Evolutionary conservation across 495 filamentous ascomycete species (phyloP).

Genomic region (Penicillium manginii): DNA sequence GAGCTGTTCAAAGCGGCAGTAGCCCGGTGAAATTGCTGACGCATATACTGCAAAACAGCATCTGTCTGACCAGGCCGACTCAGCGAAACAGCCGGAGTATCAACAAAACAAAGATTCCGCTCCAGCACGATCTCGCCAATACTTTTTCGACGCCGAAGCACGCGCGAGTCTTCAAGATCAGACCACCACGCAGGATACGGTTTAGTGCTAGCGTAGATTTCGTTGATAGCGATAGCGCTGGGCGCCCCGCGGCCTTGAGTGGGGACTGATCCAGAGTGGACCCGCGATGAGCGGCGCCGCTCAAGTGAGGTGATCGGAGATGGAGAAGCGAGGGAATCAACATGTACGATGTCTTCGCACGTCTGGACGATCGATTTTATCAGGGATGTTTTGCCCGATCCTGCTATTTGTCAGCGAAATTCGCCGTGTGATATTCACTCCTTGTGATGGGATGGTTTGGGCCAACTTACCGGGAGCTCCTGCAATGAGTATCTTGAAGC

Average conservation of each 20-base stretch:
- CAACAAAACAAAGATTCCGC: constrained; percentile 92
- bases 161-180: constrained; percentile 75
- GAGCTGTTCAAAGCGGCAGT: constrained; percentile 58
- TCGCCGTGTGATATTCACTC: not conserved
- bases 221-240: constrained; percentile 63
- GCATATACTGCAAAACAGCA: constrained; percentile 73
- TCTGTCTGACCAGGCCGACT: constrained; percentile 70
- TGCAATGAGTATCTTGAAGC: constrained; percentile 85
- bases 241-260: constrained; percentile 34
- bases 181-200: constrained; percentile 95
- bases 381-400: constrained; percentile 82
- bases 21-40: constrained; percentile 70
- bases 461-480: constrained; percentile 71
- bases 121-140: constrained; percentile 82
- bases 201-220: constrained; percentile 91
- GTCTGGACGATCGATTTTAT: constrained; percentile 91
- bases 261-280: constrained; percentile 35
- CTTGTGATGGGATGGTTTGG: not conserved
- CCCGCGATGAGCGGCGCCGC: constrained; percentile 32
- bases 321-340: constrained; percentile 83
- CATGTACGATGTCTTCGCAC: constrained; percentile 97
- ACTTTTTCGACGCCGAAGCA: constrained; percentile 76
- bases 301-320: constrained; percentile 30
- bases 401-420: constrained; percentile 32
- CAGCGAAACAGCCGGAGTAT: constrained; percentile 77